Percentiles rank a stretch among this genome's conserved stretches.
Conservation (phyloP, 306 rosid genomes). For the Corylus heterophylla region DNA sequence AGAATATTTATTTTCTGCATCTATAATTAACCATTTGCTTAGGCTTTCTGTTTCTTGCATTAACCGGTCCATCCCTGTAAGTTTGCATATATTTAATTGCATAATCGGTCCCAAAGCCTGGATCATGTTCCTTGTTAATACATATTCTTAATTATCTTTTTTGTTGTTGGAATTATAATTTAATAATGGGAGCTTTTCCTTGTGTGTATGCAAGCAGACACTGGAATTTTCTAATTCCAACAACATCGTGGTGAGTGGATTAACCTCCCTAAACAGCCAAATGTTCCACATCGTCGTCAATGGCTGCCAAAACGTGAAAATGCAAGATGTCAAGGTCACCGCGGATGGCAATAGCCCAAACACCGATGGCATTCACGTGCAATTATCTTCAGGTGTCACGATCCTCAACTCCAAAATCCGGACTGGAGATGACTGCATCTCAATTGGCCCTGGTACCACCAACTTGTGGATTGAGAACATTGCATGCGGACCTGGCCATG, state of each 20-base stretch:
- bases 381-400: slow-evolving; percentile 45
- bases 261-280: slow-evolving; percentile 51
- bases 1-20: no score
- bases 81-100: no score
- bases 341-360: slow-evolving; percentile 52
- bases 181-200: neutral
- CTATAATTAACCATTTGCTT: no score
- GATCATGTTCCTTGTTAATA: neutral
- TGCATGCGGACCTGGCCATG: slow-evolving; percentile 69
- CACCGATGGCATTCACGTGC: slow-evolving; percentile 67
- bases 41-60: no score
- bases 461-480: slow-evolving; percentile 62
- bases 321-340: slow-evolving; percentile 34
- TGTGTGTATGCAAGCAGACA: slow-evolving; percentile 29
- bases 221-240: slow-evolving; percentile 41
- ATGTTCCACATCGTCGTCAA: slow-evolving; percentile 55
- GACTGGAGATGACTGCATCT: slow-evolving; percentile 63
- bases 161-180: no score
- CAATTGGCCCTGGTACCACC: slow-evolving; percentile 59
- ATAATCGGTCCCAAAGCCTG: neutral
- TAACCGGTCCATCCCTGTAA: no score
- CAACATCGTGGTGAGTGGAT: slow-evolving; percentile 41
- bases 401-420: slow-evolving; percentile 39
- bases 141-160: no score
- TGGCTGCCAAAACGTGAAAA: slow-evolving; percentile 38